These are phyloP conservation scores for Fusarium nodosum DNA, from an alignment of 2,329 filamentous ascomycete genomes.

Conservation along the genomic window DNA sequence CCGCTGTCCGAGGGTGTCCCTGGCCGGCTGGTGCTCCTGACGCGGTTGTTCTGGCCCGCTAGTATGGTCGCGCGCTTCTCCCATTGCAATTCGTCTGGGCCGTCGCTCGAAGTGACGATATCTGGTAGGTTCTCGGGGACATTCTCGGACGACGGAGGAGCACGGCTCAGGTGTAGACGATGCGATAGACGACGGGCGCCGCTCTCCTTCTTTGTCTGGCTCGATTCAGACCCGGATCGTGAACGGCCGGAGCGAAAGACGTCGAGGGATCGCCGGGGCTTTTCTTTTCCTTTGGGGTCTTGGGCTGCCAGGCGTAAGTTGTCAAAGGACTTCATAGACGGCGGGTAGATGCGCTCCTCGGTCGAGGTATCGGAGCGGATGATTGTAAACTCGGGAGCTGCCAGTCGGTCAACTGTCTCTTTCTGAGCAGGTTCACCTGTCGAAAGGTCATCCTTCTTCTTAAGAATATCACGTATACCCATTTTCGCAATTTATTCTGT, in stretches of 20 bases:
- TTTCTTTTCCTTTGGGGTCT: conserved; percentile 51
- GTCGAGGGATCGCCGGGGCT: conserved; percentile 60
- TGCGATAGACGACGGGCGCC: conserved; percentile 70
- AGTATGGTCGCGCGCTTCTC: conserved; percentile 93
- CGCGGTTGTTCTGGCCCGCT: conserved; percentile 72
- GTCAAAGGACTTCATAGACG: conserved; percentile 55
- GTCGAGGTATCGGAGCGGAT: conserved; percentile 85
- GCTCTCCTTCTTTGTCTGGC: conserved; percentile 55
- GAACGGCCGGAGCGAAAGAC: conserved; percentile 62
- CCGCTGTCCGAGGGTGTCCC: conserved; percentile 53
- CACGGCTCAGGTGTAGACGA: conserved; percentile 75
- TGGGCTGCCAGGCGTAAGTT: conserved; percentile 53
- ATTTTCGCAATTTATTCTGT: conserved; percentile 53
- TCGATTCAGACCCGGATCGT: conserved; percentile 62
- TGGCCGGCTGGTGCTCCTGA: conserved; percentile 58
- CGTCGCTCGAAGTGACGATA: conserved; percentile 66
- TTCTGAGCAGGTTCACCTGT: conserved; percentile 54
- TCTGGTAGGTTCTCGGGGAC: conserved; percentile 85
- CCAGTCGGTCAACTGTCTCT: conserved; percentile 55
- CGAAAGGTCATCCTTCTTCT: conserved; percentile 65
- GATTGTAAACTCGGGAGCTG: conserved; percentile 80
- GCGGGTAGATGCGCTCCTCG: conserved; percentile 82
- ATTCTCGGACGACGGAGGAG: conserved; percentile 74
- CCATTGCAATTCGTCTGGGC: conserved; percentile 80
- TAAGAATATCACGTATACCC: conserved; percentile 67